Evolutionary conservation across 164 flowering plant species (phyloP), one percentile per base, ranked within the genome.

Genomic region (Liquidambar formosana): DNA sequence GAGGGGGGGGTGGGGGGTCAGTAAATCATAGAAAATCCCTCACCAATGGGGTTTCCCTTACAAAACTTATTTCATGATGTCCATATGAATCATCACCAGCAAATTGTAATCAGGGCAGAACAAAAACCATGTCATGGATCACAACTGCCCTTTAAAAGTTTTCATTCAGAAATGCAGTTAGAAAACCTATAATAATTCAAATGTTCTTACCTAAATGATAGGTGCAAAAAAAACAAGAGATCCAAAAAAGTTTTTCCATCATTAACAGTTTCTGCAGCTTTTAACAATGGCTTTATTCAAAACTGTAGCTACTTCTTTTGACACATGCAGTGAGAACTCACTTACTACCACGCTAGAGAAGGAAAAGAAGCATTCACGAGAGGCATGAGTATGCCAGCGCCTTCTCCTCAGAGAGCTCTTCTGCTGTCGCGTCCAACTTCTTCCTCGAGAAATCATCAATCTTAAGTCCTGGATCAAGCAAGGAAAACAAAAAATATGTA

Each of bases 311-410:
- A 51, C 64, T 45, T n/a, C 64, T 27, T 38, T n/a, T 41, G 8
- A 56, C 16, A 56, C 16, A 45, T 38, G 21, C 19, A 62, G n/a
- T 38, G 26, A 60, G 9, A 10, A 41, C 46, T 33, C 60, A 41
- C 67, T 58, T 23, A 45, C 15, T 1, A 12, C 60, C 12, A 10
- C 52, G 53, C 26, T 14, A 41, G 26, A 53, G 23, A 16, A 41
- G 63, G 57, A 28, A 18, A 41, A 61, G 56, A n/a, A 47, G 62
- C 67, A 76, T 66, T 67, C 64, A 90, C 53, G 93, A 71, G 68
- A 95, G 93, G 80, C 99, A 95, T 1, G 97, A 93, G 82, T 93
- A 91, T 14, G 99, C 99, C 61, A 93, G 70, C 47, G 83, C 85
- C 85, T 90, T 95, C 66, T 95, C 99, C 87, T 93, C 97, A 10